These are phyloP conservation scores for Flammula alnicola DNA, from an alignment of 1,284 basidiomycete species.

Conservation along the genomic window DNA sequence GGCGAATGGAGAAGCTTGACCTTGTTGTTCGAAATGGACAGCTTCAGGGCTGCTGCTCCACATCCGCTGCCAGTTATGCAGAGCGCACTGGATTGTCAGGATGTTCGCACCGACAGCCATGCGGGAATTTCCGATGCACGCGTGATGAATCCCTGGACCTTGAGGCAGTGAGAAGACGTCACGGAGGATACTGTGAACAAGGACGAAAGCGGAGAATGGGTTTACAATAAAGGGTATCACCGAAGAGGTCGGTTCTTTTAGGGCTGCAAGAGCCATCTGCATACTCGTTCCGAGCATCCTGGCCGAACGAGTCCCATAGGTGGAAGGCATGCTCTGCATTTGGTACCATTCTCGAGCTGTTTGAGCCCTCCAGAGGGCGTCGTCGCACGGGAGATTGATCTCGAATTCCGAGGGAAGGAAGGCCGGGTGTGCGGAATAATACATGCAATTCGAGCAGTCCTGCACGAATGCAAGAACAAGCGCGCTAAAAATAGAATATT, in stretches of 20 bases:
- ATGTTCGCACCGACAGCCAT: slow-evolving; percentile 28
- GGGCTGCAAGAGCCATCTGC: slow-evolving; percentile 41
- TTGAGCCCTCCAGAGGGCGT: slow-evolving; percentile 55
- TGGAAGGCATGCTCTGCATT: slow-evolving; percentile 45
- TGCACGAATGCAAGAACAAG: slow-evolving; percentile 59
- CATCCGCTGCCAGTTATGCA: slow-evolving; percentile 63
- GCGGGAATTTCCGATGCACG: background rate
- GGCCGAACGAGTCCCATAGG: slow-evolving; percentile 44
- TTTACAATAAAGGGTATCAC: slow-evolving; percentile 42
- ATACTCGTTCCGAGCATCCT: slow-evolving; percentile 50
- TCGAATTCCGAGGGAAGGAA: slow-evolving; percentile 52
- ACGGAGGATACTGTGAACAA: slow-evolving; percentile 63
- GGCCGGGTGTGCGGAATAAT: slow-evolving; percentile 54
- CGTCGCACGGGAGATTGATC: slow-evolving; percentile 58
- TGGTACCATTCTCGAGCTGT: slow-evolving; percentile 55
- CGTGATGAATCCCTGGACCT: slow-evolving; percentile 7
- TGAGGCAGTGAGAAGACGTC: slow-evolving; percentile 34
- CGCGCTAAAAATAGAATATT: slow-evolving; percentile 43
- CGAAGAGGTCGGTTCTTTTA: slow-evolving; percentile 39
- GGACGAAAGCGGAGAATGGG: slow-evolving; percentile 63
- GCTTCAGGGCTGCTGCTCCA: slow-evolving; percentile 55
- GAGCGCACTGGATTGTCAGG: slow-evolving; percentile 50
- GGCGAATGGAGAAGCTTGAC: slow-evolving; percentile 49
- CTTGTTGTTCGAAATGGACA: slow-evolving; percentile 36
- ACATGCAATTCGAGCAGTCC: slow-evolving; percentile 58